Evolutionary conservation across 2,329 filamentous ascomycete genomes (phyloP).

Genomic region (Trichophyton rubrum): DNA sequence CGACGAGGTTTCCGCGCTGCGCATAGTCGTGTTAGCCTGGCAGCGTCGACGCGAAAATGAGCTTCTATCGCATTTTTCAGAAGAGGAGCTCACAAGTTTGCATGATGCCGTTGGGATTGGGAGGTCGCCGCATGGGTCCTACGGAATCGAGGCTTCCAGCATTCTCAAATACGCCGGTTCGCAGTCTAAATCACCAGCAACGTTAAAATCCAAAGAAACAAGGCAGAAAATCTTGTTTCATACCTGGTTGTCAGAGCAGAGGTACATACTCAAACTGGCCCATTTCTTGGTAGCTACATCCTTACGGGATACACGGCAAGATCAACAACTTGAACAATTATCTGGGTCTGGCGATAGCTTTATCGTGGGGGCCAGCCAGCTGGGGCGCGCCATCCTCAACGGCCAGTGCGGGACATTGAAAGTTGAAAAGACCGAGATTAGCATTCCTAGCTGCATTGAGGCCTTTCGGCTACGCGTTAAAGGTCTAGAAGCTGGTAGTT

Average conservation of each 20-base stretch:
- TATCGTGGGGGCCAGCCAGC: neutral
- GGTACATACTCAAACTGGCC: slow-evolving; percentile 52
- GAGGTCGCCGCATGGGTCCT: slow-evolving; percentile 10
- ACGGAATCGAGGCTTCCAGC: slow-evolving; percentile 19
- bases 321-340: too few species aligned
- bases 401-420: neutral
- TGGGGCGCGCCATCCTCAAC: slow-evolving; percentile 5
- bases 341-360: neutral
- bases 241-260: slow-evolving; percentile 59
- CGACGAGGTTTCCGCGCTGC: slow-evolving; percentile 69
- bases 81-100: slow-evolving; percentile 64
- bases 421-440: slow-evolving; percentile 9
- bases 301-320: slow-evolving; percentile 16
- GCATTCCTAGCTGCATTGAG: slow-evolving; percentile 24
- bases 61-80: slow-evolving; percentile 58
- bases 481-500: slow-evolving; percentile 23
- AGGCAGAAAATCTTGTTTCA: slow-evolving; percentile 57
- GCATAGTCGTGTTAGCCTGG: slow-evolving; percentile 70
- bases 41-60: slow-evolving; percentile 65
- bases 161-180: slow-evolving; percentile 22
- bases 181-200: slow-evolving; percentile 22
- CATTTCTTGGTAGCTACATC: slow-evolving; percentile 36
- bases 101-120: slow-evolving; percentile 46
- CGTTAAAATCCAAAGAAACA: slow-evolving; percentile 50
- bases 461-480: slow-evolving; percentile 24